Evolutionary conservation across 257 asterid species (phyloP), one percentile per base, ranked within the genome.

Genomic region (Mentha longifolia): DNA sequence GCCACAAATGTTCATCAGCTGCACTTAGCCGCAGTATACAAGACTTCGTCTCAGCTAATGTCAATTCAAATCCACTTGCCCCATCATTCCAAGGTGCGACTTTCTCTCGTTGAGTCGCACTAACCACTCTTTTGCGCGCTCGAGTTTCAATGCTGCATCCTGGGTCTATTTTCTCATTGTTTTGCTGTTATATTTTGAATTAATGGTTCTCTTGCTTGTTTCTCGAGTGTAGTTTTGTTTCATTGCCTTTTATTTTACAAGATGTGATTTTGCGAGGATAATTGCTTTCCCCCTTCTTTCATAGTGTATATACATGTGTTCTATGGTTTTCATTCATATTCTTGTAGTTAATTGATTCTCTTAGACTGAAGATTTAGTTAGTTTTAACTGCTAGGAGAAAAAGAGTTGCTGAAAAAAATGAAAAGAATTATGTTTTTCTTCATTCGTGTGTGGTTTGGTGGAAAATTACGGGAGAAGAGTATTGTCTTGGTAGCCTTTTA

Each of bases 61-160:
- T 68, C 84, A 28, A 61, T 63, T 74, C 85, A 54, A 78, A 77
- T 47, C 79, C 82, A 67, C 60, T 67, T 56, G 35, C 43, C 52
- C 73, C 46, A 39, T 41, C 74, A 15, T 63, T 59, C 58, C 96
- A 81, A 82, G 91, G 95, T 84, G 58, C 65, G 45, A 20, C 11
- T 61, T 19, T 9, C 67, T 67, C 56, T 62, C 47, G 19, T 52
- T 62, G 15, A 22, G 25, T 1, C 25, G 25, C 25, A 22, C 25
- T 22, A 22, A 22, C 9, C 62, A 9, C 63, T 0, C 74, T 7
- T 10, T 35, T 30, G 2, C 19, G 13, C 14, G 50, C 50, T n/a
- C 31, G 45, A 49, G 33, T 64, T 72, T 4, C 59, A 65, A 49
- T 55, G 37, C 50, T 46, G 63, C 47, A 6, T 5, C 50, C 43